Evolutionary conservation across 768 basidiomycete species (phyloP), one percentile per base, ranked within the genome.

Genomic region (Russula sp.): DNA sequence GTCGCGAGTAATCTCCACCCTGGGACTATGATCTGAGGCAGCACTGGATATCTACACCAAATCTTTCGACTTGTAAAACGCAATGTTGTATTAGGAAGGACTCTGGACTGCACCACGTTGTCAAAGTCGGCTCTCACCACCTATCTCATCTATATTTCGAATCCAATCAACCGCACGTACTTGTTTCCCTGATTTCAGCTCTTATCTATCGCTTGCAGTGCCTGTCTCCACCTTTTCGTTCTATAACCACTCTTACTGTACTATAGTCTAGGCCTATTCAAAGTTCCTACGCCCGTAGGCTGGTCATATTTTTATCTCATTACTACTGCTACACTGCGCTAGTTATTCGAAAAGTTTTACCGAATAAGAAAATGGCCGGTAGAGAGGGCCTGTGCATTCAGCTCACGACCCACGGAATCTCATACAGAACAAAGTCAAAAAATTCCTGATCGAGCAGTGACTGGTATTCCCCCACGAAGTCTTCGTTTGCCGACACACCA

Each of bases 381-480:
- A 67, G 58, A 58, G 59, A 60, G 36, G 64, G 53, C 59, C 63
- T n/a, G n/a, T n/a, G 57, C 42, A 14, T 61, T 79, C 79, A 88
- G 70, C 84, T 81, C 44, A 88, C 77, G 69, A 97, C 90, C 89
- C 90, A 94, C 36, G 92, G 93, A 59, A 99, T 84, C 75, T 98
- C 96, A 73, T 88, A 95, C 72, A 96, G 73, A 26, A 98, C 92
- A 71, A 98, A 99, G 75, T 96, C 93, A 73, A 89, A 94, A 73
- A 90, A 91, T 75, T 99, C 96, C 74, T 95, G 90, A 72, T 99
- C 97, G 81, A 99, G 84, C 42, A 99, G 77, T 14, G 85, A 83
- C 73, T 94, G 91, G 74, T 90, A 99, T 75, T 99, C 96, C 67
- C 94, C 96, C 16, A 84, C 81, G 61, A 92, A 88, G 30, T 94